Evolutionary conservation across 495 filamentous ascomycete species (phyloP).

Genomic region (Lepidopterella palustris): DNA sequence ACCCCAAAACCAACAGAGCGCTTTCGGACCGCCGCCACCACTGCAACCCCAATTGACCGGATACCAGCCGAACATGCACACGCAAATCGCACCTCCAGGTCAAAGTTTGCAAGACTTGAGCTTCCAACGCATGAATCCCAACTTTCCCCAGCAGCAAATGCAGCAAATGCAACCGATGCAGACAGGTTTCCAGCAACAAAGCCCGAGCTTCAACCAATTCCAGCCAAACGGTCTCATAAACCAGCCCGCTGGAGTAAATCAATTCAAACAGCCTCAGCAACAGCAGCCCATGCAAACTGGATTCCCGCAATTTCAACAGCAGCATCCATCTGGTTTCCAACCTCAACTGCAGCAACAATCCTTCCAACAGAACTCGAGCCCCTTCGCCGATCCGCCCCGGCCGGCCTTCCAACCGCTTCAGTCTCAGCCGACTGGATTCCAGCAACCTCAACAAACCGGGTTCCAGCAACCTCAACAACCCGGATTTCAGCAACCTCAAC

Average conservation of each 20-base stretch:
- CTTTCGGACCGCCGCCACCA: conserved; percentile 61
- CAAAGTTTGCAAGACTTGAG: conserved; percentile 68
- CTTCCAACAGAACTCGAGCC: conserved; percentile 45
- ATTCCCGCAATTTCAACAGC: conserved; percentile 40
- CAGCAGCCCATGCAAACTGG: conserved; percentile 56
- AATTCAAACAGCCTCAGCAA: conserved; percentile 37
- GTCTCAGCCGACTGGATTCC: neutral
- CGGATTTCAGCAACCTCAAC: conserved; percentile 54
- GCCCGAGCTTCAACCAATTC: conserved; percentile 18
- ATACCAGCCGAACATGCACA: conserved; percentile 42
- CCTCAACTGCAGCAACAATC: conserved; percentile 35
- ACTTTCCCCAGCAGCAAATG: conserved; percentile 43
- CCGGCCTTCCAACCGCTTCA: conserved; percentile 53
- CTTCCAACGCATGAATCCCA: conserved; percentile 51
- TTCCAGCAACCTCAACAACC: conserved; percentile 45
- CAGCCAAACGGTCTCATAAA: conserved; percentile 26
- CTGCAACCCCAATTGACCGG: conserved; percentile 86
- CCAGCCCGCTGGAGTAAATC: conserved; percentile 24
- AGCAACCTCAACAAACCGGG: neutral
- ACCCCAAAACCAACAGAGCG: conserved; percentile 73
- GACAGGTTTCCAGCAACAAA: conserved; percentile 26
- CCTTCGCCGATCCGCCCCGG: conserved; percentile 52
- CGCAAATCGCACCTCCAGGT: conserved; percentile 57
- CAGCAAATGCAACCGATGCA: conserved; percentile 13
- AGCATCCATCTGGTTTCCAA: conserved; percentile 34